Evolutionary conservation across 176 grass and related monocot genomes (phyloP), one percentile per base, ranked within the genome.

Genomic region (Eragrostis curvula): DNA sequence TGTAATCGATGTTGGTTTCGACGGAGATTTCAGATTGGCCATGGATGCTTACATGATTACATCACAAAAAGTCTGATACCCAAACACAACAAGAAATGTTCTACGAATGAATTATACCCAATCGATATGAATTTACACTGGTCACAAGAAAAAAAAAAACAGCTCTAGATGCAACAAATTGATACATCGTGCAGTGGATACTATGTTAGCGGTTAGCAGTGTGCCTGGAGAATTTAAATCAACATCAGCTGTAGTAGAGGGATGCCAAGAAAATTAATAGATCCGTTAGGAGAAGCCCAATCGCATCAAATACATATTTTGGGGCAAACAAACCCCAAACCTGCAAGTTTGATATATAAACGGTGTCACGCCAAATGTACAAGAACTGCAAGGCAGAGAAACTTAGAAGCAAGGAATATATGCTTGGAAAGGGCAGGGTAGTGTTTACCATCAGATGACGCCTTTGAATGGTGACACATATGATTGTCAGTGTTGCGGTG

Each of bases 291-390:
- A 98, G 92, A 71, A 98, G 87, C 44, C 96, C 90, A 15, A 98
- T 76, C 2, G 84, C 92, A 62, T 98, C 92, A 56, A 98, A 98
- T 49, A 98, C 92, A 24, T 98, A 98, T 64, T 98, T 98, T 32
- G 96, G 96, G 20, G 96, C 96, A 93, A 98, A 98, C 78, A 98
- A 98, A 57, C 96, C 96, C 96, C 96, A 98, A 41, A 98, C 96
- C 92, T 95, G 96, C 81, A 89, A 72, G 20, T 83, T 69, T 74
- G 71, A 70, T 53, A 29, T 0, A 83, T 66, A 79, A 49, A n/a
- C 12, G 14, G 16, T 71, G 46, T 79, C 11, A 51, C 10, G 40
- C 16, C 53, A 80, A 56, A 76, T 24, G 18, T 11, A 24, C 7
- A 60, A 58, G 6, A 71, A 69, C 11, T 40, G 2, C 30, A 32